Percentiles rank a stretch among this genome's conserved stretches.
These are phyloP conservation scores for Mycosarcoma maydis DNA, from an alignment of 1,284 basidiomycete species.

Conservation along the genomic window DNA sequence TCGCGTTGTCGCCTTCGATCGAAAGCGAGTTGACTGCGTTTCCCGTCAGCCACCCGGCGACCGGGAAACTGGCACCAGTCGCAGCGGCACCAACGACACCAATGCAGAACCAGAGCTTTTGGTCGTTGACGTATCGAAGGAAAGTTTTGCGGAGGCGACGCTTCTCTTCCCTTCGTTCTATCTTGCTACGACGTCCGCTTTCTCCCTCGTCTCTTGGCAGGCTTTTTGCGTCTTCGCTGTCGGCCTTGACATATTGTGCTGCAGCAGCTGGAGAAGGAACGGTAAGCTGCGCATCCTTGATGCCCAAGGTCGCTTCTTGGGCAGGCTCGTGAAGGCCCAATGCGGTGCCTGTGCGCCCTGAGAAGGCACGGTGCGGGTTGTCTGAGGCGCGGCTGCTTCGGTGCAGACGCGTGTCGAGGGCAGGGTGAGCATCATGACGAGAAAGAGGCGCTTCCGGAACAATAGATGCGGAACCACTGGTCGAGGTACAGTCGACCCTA, in stretches of 20 bases:
- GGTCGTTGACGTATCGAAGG: constrained; percentile 33
- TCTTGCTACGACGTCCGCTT: constrained; percentile 15
- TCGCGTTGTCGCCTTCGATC: constrained; percentile 39
- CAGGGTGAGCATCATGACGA: constrained; percentile 7
- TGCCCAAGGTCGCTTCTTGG: constrained; percentile 15
- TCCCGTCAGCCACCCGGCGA: constrained; percentile 65
- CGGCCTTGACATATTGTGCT: neutral
- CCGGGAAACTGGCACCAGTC: constrained; percentile 67
- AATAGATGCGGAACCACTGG: constrained; percentile 20
- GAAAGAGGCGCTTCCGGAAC: constrained; percentile 22
- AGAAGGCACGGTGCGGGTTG: constrained; percentile 15
- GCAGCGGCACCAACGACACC: constrained; percentile 42
- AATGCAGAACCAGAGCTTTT: constrained; percentile 42
- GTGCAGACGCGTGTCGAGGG: constrained; percentile 11
- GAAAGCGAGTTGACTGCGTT: constrained; percentile 52
- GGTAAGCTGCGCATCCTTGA: constrained; percentile 9
- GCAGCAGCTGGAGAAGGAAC: constrained; percentile 24
- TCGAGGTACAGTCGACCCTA: constrained; percentile 29
- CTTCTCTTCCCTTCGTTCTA: constrained; percentile 26
- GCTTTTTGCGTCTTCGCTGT: constrained; percentile 8
- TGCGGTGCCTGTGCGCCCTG: constrained; percentile 20
- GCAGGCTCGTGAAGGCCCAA: constrained; percentile 38
- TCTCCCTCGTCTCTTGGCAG: neutral
- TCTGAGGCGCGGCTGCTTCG: constrained; percentile 38
- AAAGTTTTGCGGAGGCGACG: constrained; percentile 32